These are phyloP conservation scores for Cephalotrichum gorgonifer DNA, from an alignment of 2,329 filamentous ascomycete genomes.

Conservation along the genomic window DNA sequence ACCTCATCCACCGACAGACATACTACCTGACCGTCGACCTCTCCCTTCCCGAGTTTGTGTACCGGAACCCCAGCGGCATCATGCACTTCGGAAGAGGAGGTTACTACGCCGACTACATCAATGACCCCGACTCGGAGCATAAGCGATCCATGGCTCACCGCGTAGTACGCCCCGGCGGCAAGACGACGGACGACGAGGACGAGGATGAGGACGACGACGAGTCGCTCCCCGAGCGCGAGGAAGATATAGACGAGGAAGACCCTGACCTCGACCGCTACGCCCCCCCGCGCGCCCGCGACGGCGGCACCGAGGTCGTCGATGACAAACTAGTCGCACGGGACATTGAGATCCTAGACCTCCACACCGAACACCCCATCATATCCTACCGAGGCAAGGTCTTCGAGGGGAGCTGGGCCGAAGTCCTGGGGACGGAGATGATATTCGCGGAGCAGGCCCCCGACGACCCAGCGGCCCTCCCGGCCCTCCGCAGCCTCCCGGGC, in stretches of 20 bases:
- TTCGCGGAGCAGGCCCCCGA: conserved; percentile 39
- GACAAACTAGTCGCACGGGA: conserved; percentile 18
- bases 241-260: conserved; percentile 11
- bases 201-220: conserved; percentile 19
- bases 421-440: conserved; percentile 75
- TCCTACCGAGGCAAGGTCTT: conserved; percentile 72
- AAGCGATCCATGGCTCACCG: conserved; percentile 6
- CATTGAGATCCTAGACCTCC: conserved; percentile 76
- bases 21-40: conserved; percentile 56
- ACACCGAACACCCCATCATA: conserved; percentile 65
- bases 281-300: conserved; percentile 1
- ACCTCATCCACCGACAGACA: conserved; percentile 30
- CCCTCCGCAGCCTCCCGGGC: conserved; percentile 38
- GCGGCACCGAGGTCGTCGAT: conserved; percentile 2
- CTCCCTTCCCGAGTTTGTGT: conserved; percentile 44
- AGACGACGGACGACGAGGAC: conserved; percentile 11
- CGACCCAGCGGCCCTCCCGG: conserved; percentile 28
- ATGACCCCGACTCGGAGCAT: conserved; percentile 7
- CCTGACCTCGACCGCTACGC: not conserved
- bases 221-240: conserved; percentile 21
- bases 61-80: conserved; percentile 7
- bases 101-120: conserved; percentile 17
- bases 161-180: conserved; percentile 5
- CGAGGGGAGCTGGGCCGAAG: conserved; percentile 69
- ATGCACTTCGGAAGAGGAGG: conserved; percentile 9